Conservation (phyloP, 129 eudicot genomes). For the Helichrysum umbraculigerum region DNA sequence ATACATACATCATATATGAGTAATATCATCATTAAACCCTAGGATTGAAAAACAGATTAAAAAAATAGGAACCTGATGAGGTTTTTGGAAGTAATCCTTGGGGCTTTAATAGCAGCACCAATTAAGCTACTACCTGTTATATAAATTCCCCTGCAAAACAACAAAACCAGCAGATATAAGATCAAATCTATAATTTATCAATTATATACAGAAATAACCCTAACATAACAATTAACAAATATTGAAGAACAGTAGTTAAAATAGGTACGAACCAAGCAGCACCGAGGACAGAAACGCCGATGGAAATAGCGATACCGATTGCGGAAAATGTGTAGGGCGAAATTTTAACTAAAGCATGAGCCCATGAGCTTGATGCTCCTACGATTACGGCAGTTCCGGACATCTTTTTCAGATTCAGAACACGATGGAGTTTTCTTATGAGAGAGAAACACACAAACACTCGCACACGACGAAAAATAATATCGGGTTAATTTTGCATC, state of each 20-base stretch:
- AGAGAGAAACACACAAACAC: background rate
- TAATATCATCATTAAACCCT: slow-evolving; percentile 7
- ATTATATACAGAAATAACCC: background rate
- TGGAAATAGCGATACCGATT: slow-evolving; percentile 86
- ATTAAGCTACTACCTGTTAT: slow-evolving; percentile 91
- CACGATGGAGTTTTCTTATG: slow-evolving; percentile 28
- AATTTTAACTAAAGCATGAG: slow-evolving; percentile 75
- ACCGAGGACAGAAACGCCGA: slow-evolving; percentile 97
- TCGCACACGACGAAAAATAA: background rate
- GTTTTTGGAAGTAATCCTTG: slow-evolving; percentile 83
- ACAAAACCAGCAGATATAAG: background rate
- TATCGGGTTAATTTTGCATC: slow-evolving; percentile 12
- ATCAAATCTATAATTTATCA: background rate
- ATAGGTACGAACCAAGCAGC: slow-evolving; percentile 72
- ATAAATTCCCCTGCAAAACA: slow-evolving; percentile 61
- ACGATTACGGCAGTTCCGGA: slow-evolving; percentile 44
- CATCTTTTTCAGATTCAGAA: slow-evolving; percentile 40
- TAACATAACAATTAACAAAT: background rate
- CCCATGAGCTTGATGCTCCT: slow-evolving; percentile 82
- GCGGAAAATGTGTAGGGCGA: slow-evolving; percentile 92
- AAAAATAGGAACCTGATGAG: slow-evolving; percentile 55
- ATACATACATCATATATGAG: background rate
- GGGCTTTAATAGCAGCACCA: slow-evolving; percentile 93
- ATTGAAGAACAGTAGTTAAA: background rate
- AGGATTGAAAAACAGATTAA: background rate